Conservation (phyloP, 129 eudicot species). For the Ambrosia trifida region DNA sequence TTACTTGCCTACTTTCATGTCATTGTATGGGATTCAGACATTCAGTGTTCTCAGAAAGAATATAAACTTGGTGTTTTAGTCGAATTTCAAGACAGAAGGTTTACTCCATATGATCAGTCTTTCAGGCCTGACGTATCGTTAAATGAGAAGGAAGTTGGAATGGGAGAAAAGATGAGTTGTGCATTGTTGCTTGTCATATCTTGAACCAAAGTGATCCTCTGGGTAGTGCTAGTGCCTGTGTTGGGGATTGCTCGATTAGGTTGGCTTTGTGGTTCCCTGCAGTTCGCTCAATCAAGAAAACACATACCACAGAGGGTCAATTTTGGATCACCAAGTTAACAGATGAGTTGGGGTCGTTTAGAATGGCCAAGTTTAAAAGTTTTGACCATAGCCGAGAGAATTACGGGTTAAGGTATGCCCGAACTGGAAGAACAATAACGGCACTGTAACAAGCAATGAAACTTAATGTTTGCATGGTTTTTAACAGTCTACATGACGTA, state of each 20-base stretch:
- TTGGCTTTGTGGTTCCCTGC: conserved; percentile 50
- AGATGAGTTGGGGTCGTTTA: conserved; percentile 44
- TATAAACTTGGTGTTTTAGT: conserved; percentile 44
- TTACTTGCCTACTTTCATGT: conserved; percentile 40
- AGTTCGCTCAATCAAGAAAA: conserved; percentile 44
- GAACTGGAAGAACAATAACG: conserved; percentile 33
- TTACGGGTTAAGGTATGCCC: conserved; percentile 45
- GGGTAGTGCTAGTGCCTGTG: conserved; percentile 40
- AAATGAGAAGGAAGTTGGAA: conserved; percentile 77
- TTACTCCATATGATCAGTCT: conserved; percentile 20
- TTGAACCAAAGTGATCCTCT: conserved; percentile 30
- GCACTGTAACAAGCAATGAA: conserved; percentile 22
- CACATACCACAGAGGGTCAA: conserved; percentile 45
- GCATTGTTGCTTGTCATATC: conserved; percentile 53
- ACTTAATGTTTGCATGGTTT: conserved; percentile 10
- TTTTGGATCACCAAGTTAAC: conserved; percentile 54
- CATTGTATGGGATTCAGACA: conserved; percentile 48
- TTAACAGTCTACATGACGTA: neutral
- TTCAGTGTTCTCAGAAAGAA: conserved; percentile 47
- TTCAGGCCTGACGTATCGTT: conserved; percentile 40
- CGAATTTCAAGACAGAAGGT: conserved; percentile 34
- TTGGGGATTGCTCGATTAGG: conserved; percentile 67
- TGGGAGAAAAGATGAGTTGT: conserved; percentile 40
- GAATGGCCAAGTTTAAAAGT: conserved; percentile 39
- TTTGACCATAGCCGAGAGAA: conserved; percentile 13